Base-by-base conservation (phyloP, 2,329 filamentous ascomycete species). In the Aspergillus neotritici region DNA sequence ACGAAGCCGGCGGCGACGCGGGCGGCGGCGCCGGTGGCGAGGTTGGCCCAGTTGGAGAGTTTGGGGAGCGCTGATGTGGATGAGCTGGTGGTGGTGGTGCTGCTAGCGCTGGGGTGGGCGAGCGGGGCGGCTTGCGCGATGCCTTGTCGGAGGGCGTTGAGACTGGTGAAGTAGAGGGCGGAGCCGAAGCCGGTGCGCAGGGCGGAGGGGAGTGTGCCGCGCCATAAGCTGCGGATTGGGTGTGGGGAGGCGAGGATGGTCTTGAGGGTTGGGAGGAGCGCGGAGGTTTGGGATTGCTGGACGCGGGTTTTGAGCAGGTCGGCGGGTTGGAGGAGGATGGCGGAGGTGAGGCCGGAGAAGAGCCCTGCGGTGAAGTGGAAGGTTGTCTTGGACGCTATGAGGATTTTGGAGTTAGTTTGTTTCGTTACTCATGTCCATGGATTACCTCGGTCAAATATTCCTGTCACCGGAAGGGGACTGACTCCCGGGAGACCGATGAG, bases 271-370 rank as follows among this genome's bases (percentile, higher is more conserved):
- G 74, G 71, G 41, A 79, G 66, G 44, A 97, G 78, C 2, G 87
- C 81, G 52, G 79, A 78, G 34, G 79, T 76, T 47, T 67, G 81
- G 29, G 87, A 87, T 67, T 97, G 93, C 64, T 98, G 93, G 32
- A 97, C 83, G 36, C 93, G 84, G 25, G 93, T 98, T 69, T 98
- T 98, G 63, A 98, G 82, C 4, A 98, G 83, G 69, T 98, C 93
- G 59, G 93, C 86, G 17, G 93, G 93, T 67, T 98, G 93, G 12
- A 98, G 79, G 43, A 97, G 82, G 47, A 94, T 82, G 43, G 93
- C 90, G 40, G 89, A 93, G 52, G 87, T 79, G 39, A 94, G 77
- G 57, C 93, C 93, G 6, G 90, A 96, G 59, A 81, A 80, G 43
- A 97, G 79, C 50, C 93, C 93, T 51, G 90, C 91, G 54, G 84